phyloP scores from a whole-genome alignment of 192 early-diverging fungal genomes.

The Coemansia aciculifera region DNA sequence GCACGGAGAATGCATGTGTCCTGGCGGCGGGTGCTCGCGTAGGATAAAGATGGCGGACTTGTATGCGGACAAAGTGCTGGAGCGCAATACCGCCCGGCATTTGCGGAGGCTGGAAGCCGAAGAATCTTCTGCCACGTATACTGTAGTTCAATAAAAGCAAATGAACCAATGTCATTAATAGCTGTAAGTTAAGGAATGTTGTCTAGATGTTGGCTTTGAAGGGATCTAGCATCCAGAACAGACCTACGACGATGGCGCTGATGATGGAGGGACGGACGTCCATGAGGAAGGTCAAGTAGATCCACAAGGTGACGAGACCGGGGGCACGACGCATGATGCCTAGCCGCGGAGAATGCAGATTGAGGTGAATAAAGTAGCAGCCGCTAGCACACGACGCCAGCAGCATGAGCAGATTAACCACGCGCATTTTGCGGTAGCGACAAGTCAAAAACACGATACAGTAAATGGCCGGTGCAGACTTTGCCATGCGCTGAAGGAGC shows the following conservation, averaged over 20 bases:
- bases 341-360: slow-evolving; percentile 63
- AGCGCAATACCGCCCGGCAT: slow-evolving; percentile 53
- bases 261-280: slow-evolving; percentile 44
- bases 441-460: slow-evolving; percentile 64
- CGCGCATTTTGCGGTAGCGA: slow-evolving; percentile 51
- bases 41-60: slow-evolving; percentile 29
- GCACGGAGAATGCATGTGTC: slow-evolving; percentile 21
- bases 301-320: slow-evolving; percentile 69
- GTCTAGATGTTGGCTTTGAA: slow-evolving; percentile 22
- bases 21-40: slow-evolving; percentile 50
- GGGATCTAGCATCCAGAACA: slow-evolving; percentile 44
- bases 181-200: not conserved
- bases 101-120: slow-evolving; percentile 37
- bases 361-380: slow-evolving; percentile 65
- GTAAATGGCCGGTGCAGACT: slow-evolving; percentile 50
- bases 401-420: slow-evolving; percentile 57
- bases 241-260: slow-evolving; percentile 23
- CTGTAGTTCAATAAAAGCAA: slow-evolving; percentile 21
- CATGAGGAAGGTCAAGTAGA: slow-evolving; percentile 56
- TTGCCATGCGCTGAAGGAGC: slow-evolving; percentile 32
- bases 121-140: slow-evolving; percentile 37
- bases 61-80: slow-evolving; percentile 49
- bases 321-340: slow-evolving; percentile 73
- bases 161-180: not conserved
- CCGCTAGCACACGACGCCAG: slow-evolving; percentile 55